Conservation (phyloP, 1,284 basidiomycete species). For the Cutaneotrichosporon cavernicola region DNA sequence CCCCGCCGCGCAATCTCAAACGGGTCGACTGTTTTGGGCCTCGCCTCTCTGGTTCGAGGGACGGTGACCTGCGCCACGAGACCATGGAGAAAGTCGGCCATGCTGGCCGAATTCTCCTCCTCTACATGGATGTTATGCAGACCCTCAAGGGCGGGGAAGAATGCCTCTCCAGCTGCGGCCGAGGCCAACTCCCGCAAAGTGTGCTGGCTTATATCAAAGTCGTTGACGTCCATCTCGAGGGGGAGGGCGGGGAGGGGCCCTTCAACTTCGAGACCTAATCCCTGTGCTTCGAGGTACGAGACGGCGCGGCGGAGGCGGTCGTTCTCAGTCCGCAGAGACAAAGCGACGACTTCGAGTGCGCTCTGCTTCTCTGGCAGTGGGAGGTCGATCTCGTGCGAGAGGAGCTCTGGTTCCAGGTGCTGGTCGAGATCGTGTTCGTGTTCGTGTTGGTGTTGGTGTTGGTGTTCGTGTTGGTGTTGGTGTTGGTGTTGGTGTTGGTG, state of each 20-base stretch:
- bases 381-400: not conserved
- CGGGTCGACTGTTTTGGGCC: conserved; percentile 10
- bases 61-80: conserved; percentile 21
- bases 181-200: conserved; percentile 28
- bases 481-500: no score
- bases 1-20: conserved; percentile 19
- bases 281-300: conserved; percentile 13
- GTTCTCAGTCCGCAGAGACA: conserved; percentile 20
- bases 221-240: conserved; percentile 4
- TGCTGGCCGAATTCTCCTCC: conserved; percentile 1
- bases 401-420: not conserved
- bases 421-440: not conserved
- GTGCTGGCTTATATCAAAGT: conserved; percentile 15
- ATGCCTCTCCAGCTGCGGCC: conserved; percentile 18
- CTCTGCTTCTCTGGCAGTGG: not conserved
- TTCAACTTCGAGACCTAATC: not conserved
- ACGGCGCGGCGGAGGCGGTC: conserved; percentile 22
- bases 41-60: not conserved
- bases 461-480: no score
- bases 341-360: conserved; percentile 16
- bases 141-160: conserved; percentile 17
- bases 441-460: not conserved
- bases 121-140: conserved; percentile 17
- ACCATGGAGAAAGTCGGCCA: conserved; percentile 25
- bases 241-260: not conserved